Base-by-base conservation (phyloP, 345 rosid species). In the Syzygium aromaticum region DNA sequence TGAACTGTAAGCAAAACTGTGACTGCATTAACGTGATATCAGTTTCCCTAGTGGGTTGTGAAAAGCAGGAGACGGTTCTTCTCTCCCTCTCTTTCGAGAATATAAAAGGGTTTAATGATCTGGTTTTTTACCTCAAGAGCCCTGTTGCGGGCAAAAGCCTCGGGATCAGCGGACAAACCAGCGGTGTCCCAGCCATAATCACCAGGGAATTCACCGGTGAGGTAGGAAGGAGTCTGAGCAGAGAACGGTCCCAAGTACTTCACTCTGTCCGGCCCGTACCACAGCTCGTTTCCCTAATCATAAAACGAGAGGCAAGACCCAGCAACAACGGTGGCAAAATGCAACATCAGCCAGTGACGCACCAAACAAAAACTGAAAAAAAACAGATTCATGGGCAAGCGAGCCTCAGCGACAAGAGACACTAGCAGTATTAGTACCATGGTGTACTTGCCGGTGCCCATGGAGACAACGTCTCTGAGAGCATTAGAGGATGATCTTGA, bases 121-220 rank as follows among this genome's bases (percentile, higher is more conserved):
- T 57, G 73, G 0, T 46, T 27, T 51, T 21, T 86, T 86, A 95
- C 98, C 95, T 96, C 99, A 88, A 98, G 98, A 93, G 98, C 99
- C 92, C 99, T 94, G 95, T 98, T 96, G 90, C 88, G 95, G 84
- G 98, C 98, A 63, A 98, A 96, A 89, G 99, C 99, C 90, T 97
- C 98, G 52, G 98, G 99, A 85, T 96, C 99, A 83, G 98, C 99
- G 13, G 98, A 96, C 54, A 97, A 86, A 77, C 99, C 98, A 67
- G 99, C 99, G 63, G 99, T 97, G 90, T 97, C 99, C 99, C 99
- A 97, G 85, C 99, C 98, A 86, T 96, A 96, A 89, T 97, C 99
- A 27, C 99, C 98, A 22, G 99, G 99, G 86, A 97, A 95, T 90
- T 96, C 98, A 88, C 98, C 98, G 84, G 91, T 96, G 88, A 96